Percentiles rank a stretch among this genome's conserved stretches.
phyloP scores from a whole-genome alignment of 768 basidiomycete species.

The Mycena rebaudengoi region DNA sequence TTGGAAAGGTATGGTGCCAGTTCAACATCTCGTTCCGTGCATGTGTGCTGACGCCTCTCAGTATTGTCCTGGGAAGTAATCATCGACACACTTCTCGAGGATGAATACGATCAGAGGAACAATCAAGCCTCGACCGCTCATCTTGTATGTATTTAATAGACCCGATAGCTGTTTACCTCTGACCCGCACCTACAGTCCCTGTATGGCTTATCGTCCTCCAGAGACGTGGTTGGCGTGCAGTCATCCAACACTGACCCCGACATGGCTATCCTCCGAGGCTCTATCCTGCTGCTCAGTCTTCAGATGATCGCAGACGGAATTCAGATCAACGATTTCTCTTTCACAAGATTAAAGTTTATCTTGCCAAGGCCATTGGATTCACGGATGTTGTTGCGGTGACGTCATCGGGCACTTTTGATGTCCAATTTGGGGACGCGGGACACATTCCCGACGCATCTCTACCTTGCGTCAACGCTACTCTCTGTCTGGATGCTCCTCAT shows the following conservation, averaged over 20 bases:
- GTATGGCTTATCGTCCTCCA: constrained; percentile 49
- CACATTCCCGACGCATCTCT: constrained; percentile 52
- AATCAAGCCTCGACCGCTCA: constrained; percentile 50
- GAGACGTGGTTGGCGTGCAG: constrained; percentile 24
- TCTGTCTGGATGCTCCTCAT: constrained; percentile 67
- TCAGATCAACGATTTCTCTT: constrained; percentile 57
- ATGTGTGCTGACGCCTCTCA: constrained; percentile 35
- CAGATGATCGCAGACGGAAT: constrained; percentile 76
- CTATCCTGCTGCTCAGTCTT: constrained; percentile 64
- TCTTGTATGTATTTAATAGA: constrained; percentile 41
- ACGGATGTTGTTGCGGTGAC: constrained; percentile 54
- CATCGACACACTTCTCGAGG: constrained; percentile 64
- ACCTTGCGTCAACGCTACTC: constrained; percentile 67
- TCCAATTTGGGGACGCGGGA: constrained; percentile 60
- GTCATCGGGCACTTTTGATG: constrained; percentile 56
- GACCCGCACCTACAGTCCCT: constrained; percentile 47
- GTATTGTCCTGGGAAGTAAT: constrained; percentile 74
- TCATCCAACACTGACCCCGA: constrained; percentile 52
- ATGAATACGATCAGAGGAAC: constrained; percentile 53
- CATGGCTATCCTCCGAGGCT: constrained; percentile 57
- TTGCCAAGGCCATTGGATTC: constrained; percentile 64
- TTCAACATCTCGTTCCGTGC: background rate
- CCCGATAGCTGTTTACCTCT: background rate
- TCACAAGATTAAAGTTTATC: constrained; percentile 67
- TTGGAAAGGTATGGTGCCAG: constrained; percentile 65